These are phyloP conservation scores for Exophiala sideris DNA, from an alignment of 2,329 filamentous ascomycete species.

Conservation along the genomic window DNA sequence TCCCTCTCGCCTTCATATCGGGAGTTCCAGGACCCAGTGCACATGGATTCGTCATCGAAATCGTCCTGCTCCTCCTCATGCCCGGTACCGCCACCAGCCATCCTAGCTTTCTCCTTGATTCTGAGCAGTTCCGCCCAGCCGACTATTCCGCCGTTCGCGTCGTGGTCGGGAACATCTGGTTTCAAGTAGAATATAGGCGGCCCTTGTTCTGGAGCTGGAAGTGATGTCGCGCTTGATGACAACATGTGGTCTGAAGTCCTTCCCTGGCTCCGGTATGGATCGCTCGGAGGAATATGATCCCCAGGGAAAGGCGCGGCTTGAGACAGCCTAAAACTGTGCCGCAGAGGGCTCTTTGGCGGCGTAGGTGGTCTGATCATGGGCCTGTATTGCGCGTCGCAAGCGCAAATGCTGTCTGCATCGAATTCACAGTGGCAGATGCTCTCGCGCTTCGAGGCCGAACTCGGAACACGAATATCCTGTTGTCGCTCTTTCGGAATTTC, in stretches of 20 bases:
- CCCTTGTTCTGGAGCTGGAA: background rate
- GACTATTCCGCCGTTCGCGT: conserved; percentile 43
- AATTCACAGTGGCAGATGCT: conserved; percentile 6
- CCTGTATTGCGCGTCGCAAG: background rate
- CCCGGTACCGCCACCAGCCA: background rate
- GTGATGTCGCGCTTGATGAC: background rate
- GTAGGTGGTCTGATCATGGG: background rate
- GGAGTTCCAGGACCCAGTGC: conserved; percentile 7
- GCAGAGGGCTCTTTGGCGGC: background rate
- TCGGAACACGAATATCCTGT: background rate
- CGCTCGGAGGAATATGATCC: background rate
- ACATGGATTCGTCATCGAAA: background rate
- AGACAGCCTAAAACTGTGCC: background rate
- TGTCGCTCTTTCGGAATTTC: background rate
- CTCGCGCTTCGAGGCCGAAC: background rate
- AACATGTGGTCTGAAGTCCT: background rate
- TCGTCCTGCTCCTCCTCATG: background rate
- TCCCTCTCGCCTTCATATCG: background rate
- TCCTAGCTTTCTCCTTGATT: conserved; percentile 35
- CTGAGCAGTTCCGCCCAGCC: conserved; percentile 44
- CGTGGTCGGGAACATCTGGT: conserved; percentile 41
- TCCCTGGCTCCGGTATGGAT: too few species aligned
- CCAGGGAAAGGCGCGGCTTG: too few species aligned
- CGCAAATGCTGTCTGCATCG: background rate
- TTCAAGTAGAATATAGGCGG: conserved; percentile 38